Evolutionary conservation across 1,284 basidiomycete genomes (phyloP).

Genomic region (Ganoderma lingzhi): DNA sequence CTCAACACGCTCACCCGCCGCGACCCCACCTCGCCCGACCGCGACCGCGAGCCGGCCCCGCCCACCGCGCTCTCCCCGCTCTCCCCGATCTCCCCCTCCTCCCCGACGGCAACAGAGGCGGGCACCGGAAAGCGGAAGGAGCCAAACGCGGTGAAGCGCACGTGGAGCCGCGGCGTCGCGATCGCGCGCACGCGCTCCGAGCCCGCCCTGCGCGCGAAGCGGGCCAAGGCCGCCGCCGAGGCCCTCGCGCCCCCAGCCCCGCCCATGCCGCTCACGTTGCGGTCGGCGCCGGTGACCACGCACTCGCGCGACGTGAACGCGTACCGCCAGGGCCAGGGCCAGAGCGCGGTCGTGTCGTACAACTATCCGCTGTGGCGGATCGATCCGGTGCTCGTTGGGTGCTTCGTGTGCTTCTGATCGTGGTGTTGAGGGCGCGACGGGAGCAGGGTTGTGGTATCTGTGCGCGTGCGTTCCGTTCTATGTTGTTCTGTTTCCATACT

Average conservation of each 20-base stretch:
- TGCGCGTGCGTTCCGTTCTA: background rate
- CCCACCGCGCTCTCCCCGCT: background rate
- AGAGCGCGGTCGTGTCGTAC: conserved; percentile 11
- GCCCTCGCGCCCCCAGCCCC: background rate
- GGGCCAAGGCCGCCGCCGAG: background rate
- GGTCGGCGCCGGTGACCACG: background rate
- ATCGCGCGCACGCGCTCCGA: conserved; percentile 7
- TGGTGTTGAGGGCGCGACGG: no score
- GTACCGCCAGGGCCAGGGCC: background rate
- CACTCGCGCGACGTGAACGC: conserved; percentile 3
- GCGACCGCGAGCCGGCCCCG: background rate
- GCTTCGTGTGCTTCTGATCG: conserved; percentile 18
- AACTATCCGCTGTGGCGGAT: conserved; percentile 23
- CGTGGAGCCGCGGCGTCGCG: conserved; percentile 6
- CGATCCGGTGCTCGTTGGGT: conserved; percentile 26
- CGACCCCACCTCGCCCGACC: background rate
- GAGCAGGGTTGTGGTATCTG: background rate
- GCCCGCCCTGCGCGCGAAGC: conserved; percentile 6
- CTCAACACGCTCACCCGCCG: conserved; percentile 11
- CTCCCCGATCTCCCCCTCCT: background rate
- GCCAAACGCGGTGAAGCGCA: background rate
- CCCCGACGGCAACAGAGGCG: background rate
- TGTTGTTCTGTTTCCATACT: background rate
- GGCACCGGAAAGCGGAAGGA: background rate
- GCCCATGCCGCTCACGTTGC: background rate